phyloP scores from a whole-genome alignment of 805 yeast species.

The Sugiyamaella americana region DNA sequence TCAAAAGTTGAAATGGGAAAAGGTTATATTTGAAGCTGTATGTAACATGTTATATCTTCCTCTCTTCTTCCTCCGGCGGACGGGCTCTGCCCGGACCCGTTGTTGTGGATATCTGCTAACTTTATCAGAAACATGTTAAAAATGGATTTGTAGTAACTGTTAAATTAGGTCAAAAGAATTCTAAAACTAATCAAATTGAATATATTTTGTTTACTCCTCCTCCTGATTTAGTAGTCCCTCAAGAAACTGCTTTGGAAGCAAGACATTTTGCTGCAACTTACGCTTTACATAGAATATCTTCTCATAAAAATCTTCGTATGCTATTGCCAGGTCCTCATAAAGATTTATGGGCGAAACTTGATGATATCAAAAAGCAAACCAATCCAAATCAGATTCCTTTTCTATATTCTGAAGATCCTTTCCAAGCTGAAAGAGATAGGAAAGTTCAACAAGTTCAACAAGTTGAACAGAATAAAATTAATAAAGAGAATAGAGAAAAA shows the following conservation, averaged over 20 bases:
- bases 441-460: conserved; percentile 49
- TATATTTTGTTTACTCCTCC: conserved; percentile 50
- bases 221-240: conserved; percentile 48
- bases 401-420: conserved; percentile 69
- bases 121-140: conserved; percentile 32
- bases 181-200: conserved; percentile 68
- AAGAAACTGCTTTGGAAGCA: conserved; percentile 82
- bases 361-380: conserved; percentile 45
- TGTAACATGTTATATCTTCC: conserved; percentile 21
- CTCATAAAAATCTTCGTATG: conserved; percentile 78
- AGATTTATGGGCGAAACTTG: conserved; percentile 70
- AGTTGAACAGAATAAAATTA: conserved; percentile 15
- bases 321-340: conserved; percentile 80
- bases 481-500: conserved; percentile 11
- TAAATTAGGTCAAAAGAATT: conserved; percentile 63
- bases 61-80: no score
- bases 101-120: conserved; percentile 15
- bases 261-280: conserved; percentile 87
- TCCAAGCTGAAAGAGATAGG: conserved; percentile 56
- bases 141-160: conserved; percentile 63
- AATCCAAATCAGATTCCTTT: conserved; percentile 36
- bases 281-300: conserved; percentile 72
- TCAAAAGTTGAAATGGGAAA: conserved; percentile 85
- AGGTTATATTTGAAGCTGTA: conserved; percentile 71
- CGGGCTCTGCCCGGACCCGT: no score